Conservation (phyloP, 2,329 filamentous ascomycete genomes). For the Davidsoniella virescens region DNA sequence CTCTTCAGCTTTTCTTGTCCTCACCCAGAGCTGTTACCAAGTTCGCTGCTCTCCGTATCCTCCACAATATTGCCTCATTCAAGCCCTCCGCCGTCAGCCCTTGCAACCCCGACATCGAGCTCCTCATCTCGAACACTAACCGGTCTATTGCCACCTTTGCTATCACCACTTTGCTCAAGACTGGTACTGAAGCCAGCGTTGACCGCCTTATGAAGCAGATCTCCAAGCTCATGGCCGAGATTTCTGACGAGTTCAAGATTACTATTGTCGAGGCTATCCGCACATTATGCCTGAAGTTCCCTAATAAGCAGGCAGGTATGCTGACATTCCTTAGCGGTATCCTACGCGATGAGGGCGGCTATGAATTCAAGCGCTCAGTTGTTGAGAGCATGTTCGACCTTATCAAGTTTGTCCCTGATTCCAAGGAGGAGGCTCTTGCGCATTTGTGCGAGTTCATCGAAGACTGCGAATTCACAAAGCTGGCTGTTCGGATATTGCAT, state of each 20-base stretch:
- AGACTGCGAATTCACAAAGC: conserved; percentile 97
- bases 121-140: conserved; percentile 91
- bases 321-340: conserved; percentile 95
- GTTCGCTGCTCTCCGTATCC: conserved; percentile 88
- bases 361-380: conserved; percentile 93
- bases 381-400: conserved; percentile 99
- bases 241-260: conserved; percentile 98
- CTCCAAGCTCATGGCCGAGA: conserved; percentile 94
- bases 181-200: conserved; percentile 91
- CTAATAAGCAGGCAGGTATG: conserved; percentile 95
- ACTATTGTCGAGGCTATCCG: conserved; percentile 98
- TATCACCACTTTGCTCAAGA: conserved; percentile 95
- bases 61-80: conserved; percentile 92
- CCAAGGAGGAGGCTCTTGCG: conserved; percentile 64
- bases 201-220: conserved; percentile 98
- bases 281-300: conserved; percentile 93
- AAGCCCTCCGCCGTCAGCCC: conserved; percentile 82
- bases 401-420: conserved; percentile 95
- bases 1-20: conserved; percentile 89
- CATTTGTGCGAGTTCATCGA: conserved; percentile 98
- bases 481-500: conserved; percentile 88
- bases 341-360: conserved; percentile 87
- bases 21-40: conserved; percentile 92
- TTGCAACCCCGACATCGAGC: conserved; percentile 95
- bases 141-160: conserved; percentile 96